Percentiles rank a stretch among this genome's conserved stretches.
phyloP scores from a whole-genome alignment of 345 rosid genomes.

The Sonneratia alba region DNA sequence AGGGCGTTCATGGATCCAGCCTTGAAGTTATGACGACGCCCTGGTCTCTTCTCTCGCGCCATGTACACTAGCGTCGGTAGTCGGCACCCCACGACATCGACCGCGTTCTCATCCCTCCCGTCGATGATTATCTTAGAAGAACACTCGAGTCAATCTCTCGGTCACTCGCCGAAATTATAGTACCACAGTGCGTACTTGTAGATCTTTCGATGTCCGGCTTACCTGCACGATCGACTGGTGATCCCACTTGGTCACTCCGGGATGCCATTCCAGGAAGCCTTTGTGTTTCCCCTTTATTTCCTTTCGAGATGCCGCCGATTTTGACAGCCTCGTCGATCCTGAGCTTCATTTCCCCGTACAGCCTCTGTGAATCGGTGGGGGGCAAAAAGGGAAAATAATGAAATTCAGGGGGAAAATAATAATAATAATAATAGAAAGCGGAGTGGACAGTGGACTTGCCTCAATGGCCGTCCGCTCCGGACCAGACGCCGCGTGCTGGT shows the following conservation, averaged over 20 bases:
- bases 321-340: conserved; percentile 14
- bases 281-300: conserved; percentile 19
- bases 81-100: conserved; percentile 15
- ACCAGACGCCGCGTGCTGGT: not conserved
- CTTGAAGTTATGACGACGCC: conserved; percentile 35
- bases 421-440: not conserved
- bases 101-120: conserved; percentile 18
- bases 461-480: conserved; percentile 11
- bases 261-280: conserved; percentile 30
- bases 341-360: conserved; percentile 17
- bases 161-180: not conserved
- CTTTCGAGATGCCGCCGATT: conserved; percentile 13
- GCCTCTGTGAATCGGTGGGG: not conserved
- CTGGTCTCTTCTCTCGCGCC: conserved; percentile 40
- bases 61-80: conserved; percentile 35
- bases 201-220: not conserved
- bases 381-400: not conserved
- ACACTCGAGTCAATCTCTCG: not conserved
- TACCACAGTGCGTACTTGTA: not conserved
- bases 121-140: conserved; percentile 18
- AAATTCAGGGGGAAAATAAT: too few species aligned
- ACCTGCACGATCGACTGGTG: conserved; percentile 29
- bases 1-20: conserved; percentile 48
- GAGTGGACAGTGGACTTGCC: conserved; percentile 1
- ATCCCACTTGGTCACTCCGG: conserved; percentile 10